Percentiles rank a stretch among this genome's conserved stretches.
Conservation (phyloP, 441 rosid genomes). For the Eutrema salsugineum region DNA sequence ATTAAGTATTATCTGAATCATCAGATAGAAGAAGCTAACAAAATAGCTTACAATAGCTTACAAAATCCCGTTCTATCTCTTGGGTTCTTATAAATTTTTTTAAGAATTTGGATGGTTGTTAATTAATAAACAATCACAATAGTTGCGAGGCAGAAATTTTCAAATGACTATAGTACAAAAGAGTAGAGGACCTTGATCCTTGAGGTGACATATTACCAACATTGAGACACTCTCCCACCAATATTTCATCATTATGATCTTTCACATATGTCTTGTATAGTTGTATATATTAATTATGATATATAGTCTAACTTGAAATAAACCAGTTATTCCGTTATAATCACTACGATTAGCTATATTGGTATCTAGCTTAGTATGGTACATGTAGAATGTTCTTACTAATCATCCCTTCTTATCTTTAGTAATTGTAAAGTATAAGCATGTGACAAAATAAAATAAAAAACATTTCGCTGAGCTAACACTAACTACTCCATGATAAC, state of each 20-base stretch:
- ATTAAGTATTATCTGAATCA: neutral
- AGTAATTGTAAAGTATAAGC: neutral
- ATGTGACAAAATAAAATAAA: neutral
- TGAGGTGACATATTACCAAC: constrained; percentile 36
- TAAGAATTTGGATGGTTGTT: neutral
- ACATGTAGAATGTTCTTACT: neutral
- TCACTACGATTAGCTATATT: neutral
- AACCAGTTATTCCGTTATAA: neutral
- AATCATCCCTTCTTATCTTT: neutral
- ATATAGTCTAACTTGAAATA: neutral
- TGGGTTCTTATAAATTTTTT: neutral
- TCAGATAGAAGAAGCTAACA: constrained; percentile 7
- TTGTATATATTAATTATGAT: neutral
- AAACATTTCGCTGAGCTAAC: neutral
- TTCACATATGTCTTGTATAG: constrained; percentile 10
- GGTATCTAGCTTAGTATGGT: neutral
- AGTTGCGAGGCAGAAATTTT: constrained; percentile 10
- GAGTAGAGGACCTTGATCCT: constrained; percentile 24
- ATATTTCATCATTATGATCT: constrained; percentile 23
- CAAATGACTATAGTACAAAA: constrained; percentile 25
- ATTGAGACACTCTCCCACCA: constrained; percentile 29
- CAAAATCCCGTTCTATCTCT: neutral
- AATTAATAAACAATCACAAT: neutral
- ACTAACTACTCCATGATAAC: neutral
- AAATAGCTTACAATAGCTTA: constrained; percentile 23